Evolutionary conservation across 306 rosid species (phyloP).

Genomic region (Trifolium subterraneum): DNA sequence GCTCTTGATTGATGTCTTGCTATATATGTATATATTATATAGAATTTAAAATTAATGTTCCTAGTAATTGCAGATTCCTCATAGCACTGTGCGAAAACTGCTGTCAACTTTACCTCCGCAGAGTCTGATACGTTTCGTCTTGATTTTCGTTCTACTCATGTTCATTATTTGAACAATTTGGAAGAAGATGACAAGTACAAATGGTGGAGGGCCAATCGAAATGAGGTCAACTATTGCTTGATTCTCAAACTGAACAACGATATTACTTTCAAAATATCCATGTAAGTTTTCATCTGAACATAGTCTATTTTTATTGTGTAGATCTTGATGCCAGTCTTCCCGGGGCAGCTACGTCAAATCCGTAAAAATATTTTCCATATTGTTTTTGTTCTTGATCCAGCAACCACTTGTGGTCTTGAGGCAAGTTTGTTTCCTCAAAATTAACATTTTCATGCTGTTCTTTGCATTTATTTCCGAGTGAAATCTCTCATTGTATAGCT

Average conservation of each 20-base stretch:
- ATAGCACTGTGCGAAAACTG: conserved; percentile 62
- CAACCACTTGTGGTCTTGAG: conserved; percentile 82
- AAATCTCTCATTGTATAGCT: conserved; percentile 33
- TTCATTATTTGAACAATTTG: conserved; percentile 88
- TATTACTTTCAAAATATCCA: conserved; percentile 27
- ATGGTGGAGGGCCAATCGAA: conserved; percentile 83
- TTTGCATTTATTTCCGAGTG: conserved; percentile 38
- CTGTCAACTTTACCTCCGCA: conserved; percentile 82
- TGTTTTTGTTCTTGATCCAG: conserved; percentile 86
- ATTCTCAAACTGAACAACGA: conserved; percentile 2
- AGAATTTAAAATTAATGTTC: conserved; percentile 35
- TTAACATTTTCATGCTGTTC: conserved; percentile 29
- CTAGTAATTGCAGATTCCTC: conserved; percentile 77
- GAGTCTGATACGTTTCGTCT: conserved; percentile 83
- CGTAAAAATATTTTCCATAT: conserved; percentile 97
- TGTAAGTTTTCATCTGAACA: conserved; percentile 18
- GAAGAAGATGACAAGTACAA: conserved; percentile 93
- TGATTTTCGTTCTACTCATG: conserved; percentile 88
- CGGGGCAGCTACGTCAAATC: conserved; percentile 92
- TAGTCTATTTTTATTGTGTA: conserved; percentile 39
- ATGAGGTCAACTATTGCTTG: conserved; percentile 64
- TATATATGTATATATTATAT: conserved; percentile 18
- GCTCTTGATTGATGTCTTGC: conserved; percentile 26
- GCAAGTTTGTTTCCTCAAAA: conserved; percentile 57
- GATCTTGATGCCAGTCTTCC: conserved; percentile 98